Conservation (phyloP, 2,329 filamentous ascomycete species). For the Eutypa lata region DNA sequence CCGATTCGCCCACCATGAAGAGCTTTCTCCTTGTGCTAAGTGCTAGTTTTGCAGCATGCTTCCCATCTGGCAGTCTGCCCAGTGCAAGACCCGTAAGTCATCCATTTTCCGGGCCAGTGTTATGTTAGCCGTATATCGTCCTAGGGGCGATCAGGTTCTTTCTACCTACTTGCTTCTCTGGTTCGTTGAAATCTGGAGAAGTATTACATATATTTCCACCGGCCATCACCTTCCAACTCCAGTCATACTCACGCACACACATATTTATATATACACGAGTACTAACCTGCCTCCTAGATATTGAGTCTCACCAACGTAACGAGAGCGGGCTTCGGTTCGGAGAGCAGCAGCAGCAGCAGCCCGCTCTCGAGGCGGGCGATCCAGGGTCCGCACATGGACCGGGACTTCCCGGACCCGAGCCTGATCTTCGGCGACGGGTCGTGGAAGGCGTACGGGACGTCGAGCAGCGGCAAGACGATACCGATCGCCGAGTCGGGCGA, state of each 20-base stretch:
- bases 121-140: too few species aligned
- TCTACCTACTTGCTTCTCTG: too few species aligned
- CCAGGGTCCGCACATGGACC: constrained; percentile 18
- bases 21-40: constrained; percentile 16
- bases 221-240: too few species aligned
- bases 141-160: too few species aligned
- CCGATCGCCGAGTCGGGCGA: constrained; percentile 26
- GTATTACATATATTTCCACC: too few species aligned
- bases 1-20: constrained; percentile 16
- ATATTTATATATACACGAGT: background rate
- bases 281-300: constrained; percentile 4
- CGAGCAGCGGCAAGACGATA: constrained; percentile 22
- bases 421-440: constrained; percentile 26
- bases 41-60: constrained; percentile 17
- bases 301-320: constrained; percentile 25
- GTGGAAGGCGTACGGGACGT: constrained; percentile 29
- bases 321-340: constrained; percentile 9
- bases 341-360: background rate
- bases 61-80: constrained; percentile 10
- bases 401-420: constrained; percentile 26
- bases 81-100: background rate
- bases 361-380: constrained; percentile 16
- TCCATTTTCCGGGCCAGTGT: background rate
- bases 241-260: too few species aligned
- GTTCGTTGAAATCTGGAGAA: too few species aligned